phyloP scores from a whole-genome alignment of 495 filamentous ascomycete genomes.

The Darksidea phi region DNA sequence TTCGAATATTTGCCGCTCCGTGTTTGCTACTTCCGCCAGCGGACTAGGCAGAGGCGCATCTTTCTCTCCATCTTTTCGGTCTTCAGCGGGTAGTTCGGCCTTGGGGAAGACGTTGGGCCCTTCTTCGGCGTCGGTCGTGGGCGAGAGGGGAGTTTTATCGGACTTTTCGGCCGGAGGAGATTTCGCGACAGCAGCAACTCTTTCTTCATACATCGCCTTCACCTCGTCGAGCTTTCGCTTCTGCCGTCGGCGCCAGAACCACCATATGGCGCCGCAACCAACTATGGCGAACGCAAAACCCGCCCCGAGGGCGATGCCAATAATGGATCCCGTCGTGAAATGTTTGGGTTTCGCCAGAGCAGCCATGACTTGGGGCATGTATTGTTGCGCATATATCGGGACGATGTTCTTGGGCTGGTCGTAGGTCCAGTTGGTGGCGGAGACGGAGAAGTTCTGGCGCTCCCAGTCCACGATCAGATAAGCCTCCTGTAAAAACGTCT shows the following conservation, averaged over 20 bases:
- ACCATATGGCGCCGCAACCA: constrained; percentile 16
- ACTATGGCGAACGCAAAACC: constrained; percentile 26
- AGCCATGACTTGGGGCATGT: neutral
- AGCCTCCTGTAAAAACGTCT: constrained; percentile 59
- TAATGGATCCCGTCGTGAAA: constrained; percentile 31
- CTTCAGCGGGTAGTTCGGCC: constrained; percentile 40
- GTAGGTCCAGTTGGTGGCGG: constrained; percentile 42
- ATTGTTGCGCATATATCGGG: constrained; percentile 34
- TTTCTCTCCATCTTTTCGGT: too few species aligned
- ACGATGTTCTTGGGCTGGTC: constrained; percentile 42
- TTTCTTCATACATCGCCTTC: constrained; percentile 18
- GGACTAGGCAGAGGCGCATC: constrained; percentile 21
- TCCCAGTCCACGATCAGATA: constrained; percentile 53
- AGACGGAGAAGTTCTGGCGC: constrained; percentile 49
- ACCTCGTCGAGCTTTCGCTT: constrained; percentile 9
- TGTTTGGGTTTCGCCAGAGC: neutral
- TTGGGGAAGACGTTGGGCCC: constrained; percentile 41
- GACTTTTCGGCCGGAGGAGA: constrained; percentile 1
- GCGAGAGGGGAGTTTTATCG: constrained; percentile 28
- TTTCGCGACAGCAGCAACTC: constrained; percentile 9
- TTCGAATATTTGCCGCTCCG: constrained; percentile 41
- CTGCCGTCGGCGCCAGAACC: constrained; percentile 27
- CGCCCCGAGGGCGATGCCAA: constrained; percentile 35
- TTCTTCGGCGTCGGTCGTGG: constrained; percentile 14
- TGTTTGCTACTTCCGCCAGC: constrained; percentile 36